A percentile compares a stretch with the other conserved stretches of the same genome.
Evolutionary conservation across 2,329 filamentous ascomycete genomes (phyloP).

Genomic region (Tolypocladium tundrense): DNA sequence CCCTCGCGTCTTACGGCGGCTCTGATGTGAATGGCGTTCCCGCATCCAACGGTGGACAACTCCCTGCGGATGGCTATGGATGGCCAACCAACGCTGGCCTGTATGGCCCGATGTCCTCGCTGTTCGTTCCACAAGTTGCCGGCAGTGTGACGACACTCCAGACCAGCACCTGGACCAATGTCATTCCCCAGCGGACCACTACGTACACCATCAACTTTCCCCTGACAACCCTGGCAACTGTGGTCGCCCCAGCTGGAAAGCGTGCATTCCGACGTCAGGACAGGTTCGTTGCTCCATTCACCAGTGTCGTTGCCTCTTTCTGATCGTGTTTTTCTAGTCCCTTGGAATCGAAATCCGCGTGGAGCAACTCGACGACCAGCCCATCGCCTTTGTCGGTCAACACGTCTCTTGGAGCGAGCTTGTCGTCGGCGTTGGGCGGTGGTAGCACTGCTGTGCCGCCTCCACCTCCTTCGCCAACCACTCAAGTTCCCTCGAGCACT

Average conservation of each 20-base stretch:
- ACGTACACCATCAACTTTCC: constrained; percentile 29
- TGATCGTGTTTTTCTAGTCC: constrained; percentile 8
- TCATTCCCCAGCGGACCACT: constrained; percentile 26
- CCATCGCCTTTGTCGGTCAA: constrained; percentile 8
- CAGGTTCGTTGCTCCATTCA: constrained; percentile 11
- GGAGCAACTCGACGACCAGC: constrained; percentile 20
- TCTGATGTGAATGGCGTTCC: constrained; percentile 7
- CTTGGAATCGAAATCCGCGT: constrained; percentile 7
- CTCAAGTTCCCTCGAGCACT: background rate
- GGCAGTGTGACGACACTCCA: constrained; percentile 12
- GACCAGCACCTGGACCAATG: constrained; percentile 28
- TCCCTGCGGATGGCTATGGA: constrained; percentile 12
- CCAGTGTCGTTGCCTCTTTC: background rate
- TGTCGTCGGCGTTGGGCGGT: constrained; percentile 12
- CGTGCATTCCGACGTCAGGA: constrained; percentile 17
- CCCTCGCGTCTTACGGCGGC: constrained; percentile 8
- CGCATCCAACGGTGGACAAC: constrained; percentile 5
- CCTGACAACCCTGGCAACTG: constrained; percentile 25
- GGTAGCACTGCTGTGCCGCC: background rate
- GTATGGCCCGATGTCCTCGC: constrained; percentile 13
- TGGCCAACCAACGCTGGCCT: constrained; percentile 7
- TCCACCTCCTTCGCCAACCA: constrained; percentile 8
- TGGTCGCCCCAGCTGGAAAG: constrained; percentile 15
- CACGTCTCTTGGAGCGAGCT: constrained; percentile 11
- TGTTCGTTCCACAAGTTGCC: constrained; percentile 8